Evolutionary conservation across 2,329 filamentous ascomycete genomes (phyloP), one percentile per base, ranked within the genome.

Genomic region (Sporothrix humicola): DNA sequence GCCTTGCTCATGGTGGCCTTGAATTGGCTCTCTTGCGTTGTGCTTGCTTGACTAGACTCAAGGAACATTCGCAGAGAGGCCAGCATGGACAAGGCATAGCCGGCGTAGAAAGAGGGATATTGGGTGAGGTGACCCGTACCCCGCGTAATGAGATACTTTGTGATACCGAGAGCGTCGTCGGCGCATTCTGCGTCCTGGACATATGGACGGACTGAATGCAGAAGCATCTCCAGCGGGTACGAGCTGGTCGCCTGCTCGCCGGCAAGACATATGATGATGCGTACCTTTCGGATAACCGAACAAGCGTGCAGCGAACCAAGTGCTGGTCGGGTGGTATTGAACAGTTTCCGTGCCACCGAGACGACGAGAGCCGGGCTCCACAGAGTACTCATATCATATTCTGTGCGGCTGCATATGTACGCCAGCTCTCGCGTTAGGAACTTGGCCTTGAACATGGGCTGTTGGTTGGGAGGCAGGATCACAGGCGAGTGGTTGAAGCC

Each of bases 151-250:
- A 99, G 86, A 81, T 97, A 98, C 80, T 94, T 92, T 74, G 93
- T 90, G 48, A 99, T 88, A 0, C 95, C 95, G 61, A 98, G 86
- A 1, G 93, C 91, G 83, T 99, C 96, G 79, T 97, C 93, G 10
- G 95, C 93, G 81, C 95, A 98, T 79, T 97, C 92, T 0, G 91
- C 87, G 77, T 98, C 92, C 0, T 91, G 91, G 6, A 98, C 84
- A 77, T 94, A 97, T 0, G 90, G 90, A 10, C 92, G 87, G 23
- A 97, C 85, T 1, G 92, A 91, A 78, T 94, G 93, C 1, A 99
- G 85, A 0, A 97, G 86, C 93, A 98, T 96, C 81, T 99, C 93
- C 15, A 98, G 81, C 12, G 94, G 93, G 79, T 98, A 98, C 0
- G 92, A 92, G 56, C 89, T 84, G 31, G 92, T 85, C n/a, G 92